Evolutionary conservation across 208 protist genomes (phyloP).

Genomic region (Wallacemonas collosoma): DNA sequence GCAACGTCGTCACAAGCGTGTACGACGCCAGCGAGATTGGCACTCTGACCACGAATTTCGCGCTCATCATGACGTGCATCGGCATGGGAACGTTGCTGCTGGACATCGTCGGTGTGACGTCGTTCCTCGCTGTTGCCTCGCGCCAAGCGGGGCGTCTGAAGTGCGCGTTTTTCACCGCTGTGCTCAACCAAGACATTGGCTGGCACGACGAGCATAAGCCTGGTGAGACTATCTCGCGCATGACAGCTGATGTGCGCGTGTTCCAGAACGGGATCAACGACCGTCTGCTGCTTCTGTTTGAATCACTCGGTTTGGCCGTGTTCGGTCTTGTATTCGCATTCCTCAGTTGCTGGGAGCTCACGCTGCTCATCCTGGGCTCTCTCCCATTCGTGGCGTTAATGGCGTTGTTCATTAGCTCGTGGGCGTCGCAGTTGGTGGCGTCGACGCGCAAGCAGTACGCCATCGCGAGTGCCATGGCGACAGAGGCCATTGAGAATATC

Average conservation of each 20-base stretch:
- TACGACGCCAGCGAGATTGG: not conserved
- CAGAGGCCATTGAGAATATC: slow-evolving; percentile 55
- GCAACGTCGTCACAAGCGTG: slow-evolving; percentile 29
- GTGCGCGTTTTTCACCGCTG: slow-evolving; percentile 35
- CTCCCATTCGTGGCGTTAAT: slow-evolving; percentile 51
- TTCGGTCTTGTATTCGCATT: slow-evolving; percentile 55
- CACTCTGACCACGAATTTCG: slow-evolving; percentile 27
- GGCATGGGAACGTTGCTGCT: slow-evolving; percentile 27
- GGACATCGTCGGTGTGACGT: slow-evolving; percentile 18
- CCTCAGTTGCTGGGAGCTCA: slow-evolving; percentile 41
- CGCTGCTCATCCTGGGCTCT: slow-evolving; percentile 34
- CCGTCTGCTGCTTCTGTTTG: slow-evolving; percentile 37
- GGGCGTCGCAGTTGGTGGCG: slow-evolving; percentile 27
- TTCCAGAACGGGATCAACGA: slow-evolving; percentile 65
- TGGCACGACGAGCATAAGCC: slow-evolving; percentile 60
- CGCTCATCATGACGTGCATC: slow-evolving; percentile 44
- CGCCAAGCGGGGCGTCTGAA: slow-evolving; percentile 29
- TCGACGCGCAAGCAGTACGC: slow-evolving; percentile 41
- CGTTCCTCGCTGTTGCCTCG: slow-evolving; percentile 23
- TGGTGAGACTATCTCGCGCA: slow-evolving; percentile 34
- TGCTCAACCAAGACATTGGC: slow-evolving; percentile 61
- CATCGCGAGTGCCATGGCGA: slow-evolving; percentile 47
- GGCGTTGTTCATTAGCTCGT: slow-evolving; percentile 25
- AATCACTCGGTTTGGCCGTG: slow-evolving; percentile 37
- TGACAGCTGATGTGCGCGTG: slow-evolving; percentile 35